Conservation (phyloP, 2,329 filamentous ascomycete genomes). For the Rosellinia necatrix region DNA sequence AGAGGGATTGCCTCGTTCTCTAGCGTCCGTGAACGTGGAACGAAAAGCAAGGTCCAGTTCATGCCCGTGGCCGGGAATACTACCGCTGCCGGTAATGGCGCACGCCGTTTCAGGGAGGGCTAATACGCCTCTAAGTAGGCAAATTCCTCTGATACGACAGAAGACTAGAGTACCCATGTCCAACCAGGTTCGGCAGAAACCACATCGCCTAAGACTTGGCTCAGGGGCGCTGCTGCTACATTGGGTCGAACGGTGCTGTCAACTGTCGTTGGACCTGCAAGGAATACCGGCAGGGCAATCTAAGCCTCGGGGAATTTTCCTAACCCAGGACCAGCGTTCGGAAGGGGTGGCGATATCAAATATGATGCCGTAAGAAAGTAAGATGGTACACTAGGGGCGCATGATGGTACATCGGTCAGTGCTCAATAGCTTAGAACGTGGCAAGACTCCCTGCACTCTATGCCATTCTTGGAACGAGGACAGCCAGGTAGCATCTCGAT, state of each 20-base stretch:
- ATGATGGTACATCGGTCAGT: not conserved
- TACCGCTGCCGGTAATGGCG: constrained; percentile 24
- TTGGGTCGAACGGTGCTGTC: constrained; percentile 36
- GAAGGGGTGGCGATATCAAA: constrained; percentile 55
- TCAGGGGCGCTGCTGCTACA: constrained; percentile 36
- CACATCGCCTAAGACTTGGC: constrained; percentile 54
- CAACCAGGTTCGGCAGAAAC: constrained; percentile 53
- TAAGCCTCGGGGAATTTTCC: constrained; percentile 42
- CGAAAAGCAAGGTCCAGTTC: constrained; percentile 11
- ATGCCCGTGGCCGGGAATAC: constrained; percentile 19
- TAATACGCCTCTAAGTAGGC: constrained; percentile 44
- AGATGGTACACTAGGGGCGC: constrained; percentile 25
- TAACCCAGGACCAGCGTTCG: constrained; percentile 58
- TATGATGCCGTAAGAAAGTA: constrained; percentile 54
- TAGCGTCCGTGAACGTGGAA: not conserved
- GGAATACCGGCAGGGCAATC: not conserved
- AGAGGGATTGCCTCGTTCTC: not conserved
- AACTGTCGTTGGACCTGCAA: not conserved
- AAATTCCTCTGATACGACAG: constrained; percentile 45
- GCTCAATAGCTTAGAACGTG: not conserved
- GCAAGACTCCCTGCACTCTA: constrained; percentile 45
- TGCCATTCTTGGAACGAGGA: constrained; percentile 54
- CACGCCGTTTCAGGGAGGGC: constrained; percentile 45
- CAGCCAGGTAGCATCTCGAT: constrained; percentile 47
- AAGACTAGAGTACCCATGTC: constrained; percentile 54